phyloP scores from a whole-genome alignment of 2,329 filamentous ascomycete genomes.

The Cercospora sp. region DNA sequence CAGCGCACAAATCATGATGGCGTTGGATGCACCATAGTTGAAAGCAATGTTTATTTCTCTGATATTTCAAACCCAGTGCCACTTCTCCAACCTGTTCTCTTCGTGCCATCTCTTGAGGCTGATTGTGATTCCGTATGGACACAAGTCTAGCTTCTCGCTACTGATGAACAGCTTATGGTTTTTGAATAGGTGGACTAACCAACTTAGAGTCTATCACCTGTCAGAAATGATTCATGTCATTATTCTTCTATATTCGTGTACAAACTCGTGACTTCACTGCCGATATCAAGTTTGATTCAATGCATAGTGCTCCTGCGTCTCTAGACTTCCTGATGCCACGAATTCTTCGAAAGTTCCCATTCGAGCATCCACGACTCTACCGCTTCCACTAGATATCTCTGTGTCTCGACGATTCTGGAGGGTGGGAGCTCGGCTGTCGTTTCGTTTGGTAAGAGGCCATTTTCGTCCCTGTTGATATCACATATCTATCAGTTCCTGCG shows the following conservation, averaged over 20 bases:
- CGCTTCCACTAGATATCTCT: slow-evolving; percentile 60
- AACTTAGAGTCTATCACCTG: no score
- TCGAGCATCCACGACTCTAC: slow-evolving; percentile 68
- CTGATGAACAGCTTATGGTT: no score
- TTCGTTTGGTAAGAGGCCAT: slow-evolving; percentile 59
- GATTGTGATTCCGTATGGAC: no score
- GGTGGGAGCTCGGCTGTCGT: slow-evolving; percentile 61
- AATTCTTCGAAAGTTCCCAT: slow-evolving; percentile 43
- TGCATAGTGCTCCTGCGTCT: not conserved
- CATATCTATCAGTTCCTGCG: not conserved
- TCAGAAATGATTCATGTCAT: no score
- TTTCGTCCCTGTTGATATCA: slow-evolving; percentile 26
- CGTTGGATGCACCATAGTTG: slow-evolving; percentile 6
- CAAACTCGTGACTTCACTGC: not conserved
- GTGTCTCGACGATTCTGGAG: slow-evolving; percentile 57
- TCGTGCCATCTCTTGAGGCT: no score
- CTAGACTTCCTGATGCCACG: slow-evolving; percentile 9
- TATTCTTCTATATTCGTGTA: no score
- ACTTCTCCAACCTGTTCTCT: no score
- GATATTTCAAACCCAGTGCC: not conserved
- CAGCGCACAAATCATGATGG: slow-evolving; percentile 1
- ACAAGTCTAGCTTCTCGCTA: no score
- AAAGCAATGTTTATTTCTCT: not conserved
- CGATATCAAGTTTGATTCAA: not conserved
- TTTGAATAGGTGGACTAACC: no score